Conservation (phyloP, 306 rosid genomes). For the Cyclanthera cordifolia region DNA sequence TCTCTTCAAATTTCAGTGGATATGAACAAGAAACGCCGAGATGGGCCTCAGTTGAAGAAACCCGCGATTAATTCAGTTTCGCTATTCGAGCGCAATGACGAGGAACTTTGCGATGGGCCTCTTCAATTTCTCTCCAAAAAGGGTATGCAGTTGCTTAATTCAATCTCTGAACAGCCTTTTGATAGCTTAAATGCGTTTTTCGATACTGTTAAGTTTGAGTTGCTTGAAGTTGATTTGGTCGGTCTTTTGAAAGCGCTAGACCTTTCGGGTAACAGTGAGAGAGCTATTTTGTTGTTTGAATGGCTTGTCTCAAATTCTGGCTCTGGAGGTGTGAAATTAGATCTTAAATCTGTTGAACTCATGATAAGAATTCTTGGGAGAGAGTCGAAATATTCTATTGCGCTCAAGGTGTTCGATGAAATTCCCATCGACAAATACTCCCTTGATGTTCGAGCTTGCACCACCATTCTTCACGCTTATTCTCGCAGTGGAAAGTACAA, state of each 20-base stretch:
- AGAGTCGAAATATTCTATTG: conserved; percentile 76
- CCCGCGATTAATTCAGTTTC: conserved; percentile 25
- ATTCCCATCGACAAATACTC: conserved; percentile 67
- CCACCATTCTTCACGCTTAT: conserved; percentile 64
- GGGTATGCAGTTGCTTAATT: conserved; percentile 53
- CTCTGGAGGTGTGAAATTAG: conserved; percentile 39
- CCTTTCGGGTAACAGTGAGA: conserved; percentile 68
- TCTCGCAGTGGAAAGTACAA: conserved; percentile 65
- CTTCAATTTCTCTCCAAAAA: conserved; percentile 48
- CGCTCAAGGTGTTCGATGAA: conserved; percentile 61
- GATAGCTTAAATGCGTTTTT: conserved; percentile 39
- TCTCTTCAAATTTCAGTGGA: conserved; percentile 28
- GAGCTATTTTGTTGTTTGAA: conserved; percentile 62
- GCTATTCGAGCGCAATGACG: conserved; percentile 10
- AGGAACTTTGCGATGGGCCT: conserved; percentile 20
- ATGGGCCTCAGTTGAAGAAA: conserved; percentile 17
- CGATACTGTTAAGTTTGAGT: conserved; percentile 43
- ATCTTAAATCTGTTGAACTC: conserved; percentile 52
- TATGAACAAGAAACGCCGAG: conserved; percentile 15
- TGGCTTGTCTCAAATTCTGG: conserved; percentile 47
- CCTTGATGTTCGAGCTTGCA: conserved; percentile 65
- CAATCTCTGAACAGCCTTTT: conserved; percentile 47
- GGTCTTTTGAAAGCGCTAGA: conserved; percentile 68
- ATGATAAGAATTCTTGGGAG: conserved; percentile 72
- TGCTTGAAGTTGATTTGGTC: conserved; percentile 51